A percentile compares a stretch with the other conserved stretches of the same genome.
phyloP scores from a whole-genome alignment of 768 basidiomycete species.

The Trametopsis cervina region DNA sequence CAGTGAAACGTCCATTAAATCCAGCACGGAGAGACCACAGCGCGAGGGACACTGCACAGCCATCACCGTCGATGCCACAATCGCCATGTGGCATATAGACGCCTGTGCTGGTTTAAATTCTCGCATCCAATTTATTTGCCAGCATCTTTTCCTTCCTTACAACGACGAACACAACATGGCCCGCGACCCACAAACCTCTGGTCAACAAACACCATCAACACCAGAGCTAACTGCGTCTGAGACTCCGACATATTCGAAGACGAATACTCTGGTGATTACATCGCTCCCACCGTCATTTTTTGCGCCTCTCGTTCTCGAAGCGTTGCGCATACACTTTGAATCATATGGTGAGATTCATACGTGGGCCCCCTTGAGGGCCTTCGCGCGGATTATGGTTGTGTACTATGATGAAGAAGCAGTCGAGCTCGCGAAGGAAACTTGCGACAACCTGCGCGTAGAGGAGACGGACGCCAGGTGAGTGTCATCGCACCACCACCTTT shows the following conservation, averaged over 20 bases:
- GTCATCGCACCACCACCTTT: not conserved
- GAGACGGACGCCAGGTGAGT: conserved; percentile 41
- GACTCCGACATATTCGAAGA: conserved; percentile 24
- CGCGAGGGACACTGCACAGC: too few relatives aligned
- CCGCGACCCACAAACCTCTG: not conserved
- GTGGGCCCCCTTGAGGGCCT: conserved; percentile 84
- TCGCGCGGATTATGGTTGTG: conserved; percentile 79
- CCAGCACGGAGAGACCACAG: too few relatives aligned
- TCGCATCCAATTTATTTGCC: too few relatives aligned
- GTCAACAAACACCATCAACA: not conserved
- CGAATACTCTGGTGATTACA: conserved; percentile 84
- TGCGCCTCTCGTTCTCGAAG: conserved; percentile 55
- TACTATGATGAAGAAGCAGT: conserved; percentile 59
- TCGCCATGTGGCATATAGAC: too few relatives aligned
- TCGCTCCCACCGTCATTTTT: conserved; percentile 75
- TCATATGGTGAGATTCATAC: conserved; percentile 76
- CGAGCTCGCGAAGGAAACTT: conserved; percentile 55
- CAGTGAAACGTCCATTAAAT: too few relatives aligned
- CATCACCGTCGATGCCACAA: too few relatives aligned
- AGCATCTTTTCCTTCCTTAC: conserved; percentile 10
- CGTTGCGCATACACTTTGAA: conserved; percentile 66
- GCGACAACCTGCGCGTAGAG: conserved; percentile 59
- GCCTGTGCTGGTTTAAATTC: too few relatives aligned
- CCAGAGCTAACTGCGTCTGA: conserved; percentile 4
- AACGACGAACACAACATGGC: too few relatives aligned